These are phyloP conservation scores for Amanita rubescens DNA, from an alignment of 768 basidiomycete genomes.

Conservation along the genomic window DNA sequence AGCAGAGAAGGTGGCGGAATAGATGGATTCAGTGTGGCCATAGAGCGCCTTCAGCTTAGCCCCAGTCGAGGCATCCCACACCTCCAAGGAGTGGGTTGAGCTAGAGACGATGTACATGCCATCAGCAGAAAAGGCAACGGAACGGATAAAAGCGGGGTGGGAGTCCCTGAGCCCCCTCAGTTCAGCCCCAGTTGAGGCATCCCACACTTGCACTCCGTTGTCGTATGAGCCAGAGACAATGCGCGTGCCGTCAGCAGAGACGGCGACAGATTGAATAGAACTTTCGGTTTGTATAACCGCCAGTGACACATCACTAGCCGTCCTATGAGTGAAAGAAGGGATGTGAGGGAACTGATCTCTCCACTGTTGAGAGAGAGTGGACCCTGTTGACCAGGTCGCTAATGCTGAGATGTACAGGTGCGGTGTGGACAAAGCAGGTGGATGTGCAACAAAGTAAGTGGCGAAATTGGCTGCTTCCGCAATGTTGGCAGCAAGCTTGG, in stretches of 20 bases:
- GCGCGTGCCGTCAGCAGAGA: not conserved
- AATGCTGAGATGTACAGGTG: conserved; percentile 20
- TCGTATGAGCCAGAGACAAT: not conserved
- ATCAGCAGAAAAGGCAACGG: conserved; percentile 4
- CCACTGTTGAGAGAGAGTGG: not conserved
- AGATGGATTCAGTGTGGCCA: not conserved
- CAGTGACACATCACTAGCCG: not conserved
- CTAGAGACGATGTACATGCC: conserved; percentile 2
- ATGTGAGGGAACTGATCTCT: not conserved
- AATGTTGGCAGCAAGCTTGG: not conserved
- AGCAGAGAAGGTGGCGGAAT: too few species aligned
- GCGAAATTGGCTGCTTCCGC: conserved; percentile 8
- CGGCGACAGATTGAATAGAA: not conserved
- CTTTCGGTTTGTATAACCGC: conserved; percentile 3
- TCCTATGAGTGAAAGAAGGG: not conserved
- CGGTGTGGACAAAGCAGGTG: conserved; percentile 13
- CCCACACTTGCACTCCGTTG: not conserved
- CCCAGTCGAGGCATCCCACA: conserved; percentile 7
- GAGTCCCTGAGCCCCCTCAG: not conserved
- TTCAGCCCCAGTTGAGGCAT: too few species aligned
- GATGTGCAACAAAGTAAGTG: conserved; percentile 2
- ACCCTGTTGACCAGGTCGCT: conserved; percentile 14
- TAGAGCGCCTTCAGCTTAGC: not conserved
- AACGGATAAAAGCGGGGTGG: not conserved
- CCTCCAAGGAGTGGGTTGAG: not conserved